Base-by-base conservation (phyloP, 257 asterid species). In the Ophiorrhiza pumila region DNA sequence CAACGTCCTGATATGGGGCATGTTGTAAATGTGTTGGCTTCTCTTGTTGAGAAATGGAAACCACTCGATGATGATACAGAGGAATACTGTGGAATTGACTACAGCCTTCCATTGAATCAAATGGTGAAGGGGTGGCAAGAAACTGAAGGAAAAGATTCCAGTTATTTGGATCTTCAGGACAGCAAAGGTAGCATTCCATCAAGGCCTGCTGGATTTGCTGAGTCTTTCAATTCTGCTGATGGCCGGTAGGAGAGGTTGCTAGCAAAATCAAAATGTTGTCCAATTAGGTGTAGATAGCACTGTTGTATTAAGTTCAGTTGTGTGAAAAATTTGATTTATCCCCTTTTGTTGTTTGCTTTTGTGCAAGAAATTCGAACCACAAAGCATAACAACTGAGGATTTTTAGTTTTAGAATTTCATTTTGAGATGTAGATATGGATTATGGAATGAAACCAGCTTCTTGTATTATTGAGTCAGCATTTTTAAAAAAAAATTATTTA, bases 111-210 rank as follows among this genome's bases (percentile, higher is more conserved):
- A 9, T 87, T 93, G n/a, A 84, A 83, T 76, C 96, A 93, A 79
- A 90, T 93, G 98, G 98, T 93, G 11, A 90, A 90, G 80, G 93
- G 82, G 32, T 93, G 97, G 98, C 97, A 90, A 81, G 95, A 90
- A 65, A 76, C 90, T 0, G 98, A 93, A 72, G 94, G 88, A 17
- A 83, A 86, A n/a, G 91, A 85, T 58, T 64, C 52, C 45, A 89
- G 93, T 71, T 86, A 64, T 35, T 32, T 90, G 85, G 91, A 85
- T 37, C 85, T 93, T 9, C 90, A 87, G 71, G 96, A 93, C 70
- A 93, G 97, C 72, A 93, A 89, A 78, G 95, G 95, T 20, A 93
- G 97, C 71, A 93, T 93, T 11, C 97, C 98, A 31, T 79, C 90
- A 4, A 80, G 97, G 13, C 97, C 97, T 49, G 86, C 90, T 8